Conservation (phyloP, 345 rosid genomes). For the Citrus inodora region DNA sequence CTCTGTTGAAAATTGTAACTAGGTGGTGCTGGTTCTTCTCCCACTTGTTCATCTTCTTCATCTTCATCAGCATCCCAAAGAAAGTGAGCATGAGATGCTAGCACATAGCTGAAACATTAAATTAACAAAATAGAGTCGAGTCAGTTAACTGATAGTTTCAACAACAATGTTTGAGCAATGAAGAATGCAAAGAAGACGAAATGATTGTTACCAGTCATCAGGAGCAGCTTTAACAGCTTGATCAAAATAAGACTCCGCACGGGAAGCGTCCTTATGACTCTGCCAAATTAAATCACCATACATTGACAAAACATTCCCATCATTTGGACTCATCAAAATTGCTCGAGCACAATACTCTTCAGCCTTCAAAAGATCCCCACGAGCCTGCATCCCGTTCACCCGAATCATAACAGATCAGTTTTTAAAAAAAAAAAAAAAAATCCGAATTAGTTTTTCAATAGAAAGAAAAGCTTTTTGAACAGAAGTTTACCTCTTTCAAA, state of each 20-base stretch:
- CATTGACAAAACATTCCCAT: conserved; percentile 75
- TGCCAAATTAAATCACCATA: conserved; percentile 83
- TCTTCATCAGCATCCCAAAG: conserved; percentile 91
- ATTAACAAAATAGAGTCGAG: not conserved
- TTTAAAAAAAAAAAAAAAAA: not conserved
- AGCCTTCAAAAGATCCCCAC: conserved; percentile 56
- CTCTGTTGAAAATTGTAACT: conserved; percentile 34
- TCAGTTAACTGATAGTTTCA: not conserved
- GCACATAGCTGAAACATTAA: conserved; percentile 59
- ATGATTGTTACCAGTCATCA: conserved; percentile 59
- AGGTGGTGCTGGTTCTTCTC: conserved; percentile 21
- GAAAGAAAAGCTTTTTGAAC: not conserved
- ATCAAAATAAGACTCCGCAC: conserved; percentile 73
- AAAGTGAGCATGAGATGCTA: conserved; percentile 86
- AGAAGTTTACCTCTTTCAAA: conserved; percentile 64
- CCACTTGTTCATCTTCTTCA: conserved; percentile 36
- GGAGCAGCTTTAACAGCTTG: conserved; percentile 85
- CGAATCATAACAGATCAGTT: not conserved
- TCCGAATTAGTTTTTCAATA: not conserved
- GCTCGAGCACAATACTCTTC: conserved; percentile 89
- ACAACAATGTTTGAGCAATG: not conserved
- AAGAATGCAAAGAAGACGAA: not conserved
- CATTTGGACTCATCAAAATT: conserved; percentile 54
- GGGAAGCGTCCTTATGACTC: conserved; percentile 55
- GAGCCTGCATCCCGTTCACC: conserved; percentile 46